Evolutionary conservation across 805 yeast species (phyloP).

Genomic region (Cyberlindnera galapagoensis): DNA sequence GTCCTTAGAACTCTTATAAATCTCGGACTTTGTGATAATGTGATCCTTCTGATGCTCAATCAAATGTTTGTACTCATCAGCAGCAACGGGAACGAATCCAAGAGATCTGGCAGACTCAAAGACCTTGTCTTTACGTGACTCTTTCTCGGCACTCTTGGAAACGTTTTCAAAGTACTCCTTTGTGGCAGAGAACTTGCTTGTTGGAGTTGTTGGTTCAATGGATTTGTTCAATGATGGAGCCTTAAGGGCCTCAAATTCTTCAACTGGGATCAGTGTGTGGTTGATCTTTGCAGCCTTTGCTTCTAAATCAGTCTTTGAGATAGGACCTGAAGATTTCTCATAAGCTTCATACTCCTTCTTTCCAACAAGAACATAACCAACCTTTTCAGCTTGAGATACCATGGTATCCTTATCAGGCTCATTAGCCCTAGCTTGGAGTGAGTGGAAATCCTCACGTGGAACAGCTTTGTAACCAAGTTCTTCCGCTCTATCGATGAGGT

Average conservation of each 20-base stretch:
- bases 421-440: conserved; percentile 17
- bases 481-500: conserved; percentile 6
- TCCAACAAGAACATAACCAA: conserved; percentile 20
- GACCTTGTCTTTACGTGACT: conserved; percentile 22
- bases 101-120: conserved; percentile 28
- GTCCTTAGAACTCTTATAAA: conserved; percentile 31
- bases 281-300: conserved; percentile 25
- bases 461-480: conserved; percentile 8
- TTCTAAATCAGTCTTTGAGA: conserved; percentile 26
- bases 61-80: conserved; percentile 28
- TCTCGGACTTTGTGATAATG: conserved; percentile 26
- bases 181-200: conserved; percentile 27
- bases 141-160: conserved; percentile 23
- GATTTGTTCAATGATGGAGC: too few relatives aligned
- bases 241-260: conserved; percentile 10
- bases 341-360: conserved; percentile 22
- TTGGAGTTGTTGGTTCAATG: conserved; percentile 15
- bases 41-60: conserved; percentile 26
- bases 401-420: conserved; percentile 18
- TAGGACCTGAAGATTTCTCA: conserved; percentile 10
- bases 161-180: conserved; percentile 30
- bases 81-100: conserved; percentile 28
- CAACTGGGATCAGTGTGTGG: conserved; percentile 23
- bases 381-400: conserved; percentile 11
- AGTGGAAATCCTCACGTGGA: conserved; percentile 20